phyloP scores from a whole-genome alignment of 257 asterid species.

The Ligustrum vulgare region DNA sequence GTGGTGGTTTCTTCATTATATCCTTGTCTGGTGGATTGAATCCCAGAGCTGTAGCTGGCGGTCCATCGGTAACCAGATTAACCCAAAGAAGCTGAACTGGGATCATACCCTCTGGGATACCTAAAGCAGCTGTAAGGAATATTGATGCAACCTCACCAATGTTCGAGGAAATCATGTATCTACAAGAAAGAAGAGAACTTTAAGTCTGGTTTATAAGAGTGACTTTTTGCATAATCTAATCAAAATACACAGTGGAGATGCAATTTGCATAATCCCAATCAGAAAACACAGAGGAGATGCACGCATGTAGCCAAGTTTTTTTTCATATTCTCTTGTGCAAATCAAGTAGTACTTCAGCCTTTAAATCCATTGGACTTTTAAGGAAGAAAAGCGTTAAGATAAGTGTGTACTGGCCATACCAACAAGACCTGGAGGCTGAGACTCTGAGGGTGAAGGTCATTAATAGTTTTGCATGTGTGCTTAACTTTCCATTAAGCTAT shows the following conservation, averaged over 20 bases:
- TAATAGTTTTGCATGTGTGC: not conserved
- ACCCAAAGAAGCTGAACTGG: slow-evolving; percentile 99
- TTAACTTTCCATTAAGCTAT: not conserved
- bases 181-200: slow-evolving; percentile 29
- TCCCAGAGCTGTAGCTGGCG: slow-evolving; percentile 99
- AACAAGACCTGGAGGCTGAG: too few species aligned
- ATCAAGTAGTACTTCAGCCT: not conserved
- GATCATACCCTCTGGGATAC: slow-evolving; percentile 96
- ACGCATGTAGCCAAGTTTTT: not conserved
- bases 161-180: slow-evolving; percentile 99
- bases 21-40: slow-evolving; percentile 99
- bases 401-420: not conserved
- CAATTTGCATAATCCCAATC: not conserved
- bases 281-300: not conserved
- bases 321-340: not conserved
- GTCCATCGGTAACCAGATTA: slow-evolving; percentile 96
- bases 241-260: too few species aligned
- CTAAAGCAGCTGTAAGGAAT: slow-evolving; percentile 91
- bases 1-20: slow-evolving; percentile 85
- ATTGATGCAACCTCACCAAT: slow-evolving; percentile 96
- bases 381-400: not conserved
- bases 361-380: not conserved
- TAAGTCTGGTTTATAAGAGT: not conserved
- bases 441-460: too few species aligned
- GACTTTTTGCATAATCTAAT: not conserved